These are phyloP conservation scores for Boletus patriciae DNA, from an alignment of 768 basidiomycete genomes.

Conservation along the genomic window DNA sequence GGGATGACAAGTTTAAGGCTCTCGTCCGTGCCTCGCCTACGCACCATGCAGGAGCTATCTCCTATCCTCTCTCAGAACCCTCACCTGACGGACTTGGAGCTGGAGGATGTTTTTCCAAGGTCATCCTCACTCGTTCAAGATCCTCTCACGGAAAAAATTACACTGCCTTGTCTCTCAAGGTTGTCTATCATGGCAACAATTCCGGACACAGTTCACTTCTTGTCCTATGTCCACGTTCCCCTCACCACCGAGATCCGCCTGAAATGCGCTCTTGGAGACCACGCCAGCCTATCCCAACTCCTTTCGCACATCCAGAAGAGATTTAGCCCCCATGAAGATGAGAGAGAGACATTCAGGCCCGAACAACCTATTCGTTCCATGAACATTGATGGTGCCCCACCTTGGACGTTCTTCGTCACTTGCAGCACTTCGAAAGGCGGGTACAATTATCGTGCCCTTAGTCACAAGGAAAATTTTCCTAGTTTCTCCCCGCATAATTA, in stretches of 20 bases:
- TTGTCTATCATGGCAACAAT: not conserved
- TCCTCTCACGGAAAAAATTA: not conserved
- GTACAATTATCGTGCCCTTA: not conserved
- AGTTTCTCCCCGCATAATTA: not conserved
- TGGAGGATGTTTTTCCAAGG: not conserved
- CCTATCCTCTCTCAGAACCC: not conserved
- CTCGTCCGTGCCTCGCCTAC: not conserved
- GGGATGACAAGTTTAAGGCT: not conserved
- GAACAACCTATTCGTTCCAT: not conserved
- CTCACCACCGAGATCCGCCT: not conserved
- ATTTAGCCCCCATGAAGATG: not conserved
- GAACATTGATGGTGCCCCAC: not conserved
- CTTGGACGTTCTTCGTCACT: not conserved
- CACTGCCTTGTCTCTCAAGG: not conserved
- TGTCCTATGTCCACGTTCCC: not conserved
- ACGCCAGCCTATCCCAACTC: not conserved
- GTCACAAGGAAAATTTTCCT: not conserved
- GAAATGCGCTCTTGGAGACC: not conserved
- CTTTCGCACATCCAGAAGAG: constrained; percentile 1
- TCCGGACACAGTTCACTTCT: not conserved
- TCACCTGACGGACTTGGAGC: not conserved
- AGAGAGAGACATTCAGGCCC: not conserved
- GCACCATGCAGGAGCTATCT: not conserved
- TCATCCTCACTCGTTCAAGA: not conserved
- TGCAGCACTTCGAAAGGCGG: not conserved